A percentile compares a stretch with the other conserved stretches of the same genome.
Conservation (phyloP, 2,329 filamentous ascomycete genomes). For the Calycina marina region DNA sequence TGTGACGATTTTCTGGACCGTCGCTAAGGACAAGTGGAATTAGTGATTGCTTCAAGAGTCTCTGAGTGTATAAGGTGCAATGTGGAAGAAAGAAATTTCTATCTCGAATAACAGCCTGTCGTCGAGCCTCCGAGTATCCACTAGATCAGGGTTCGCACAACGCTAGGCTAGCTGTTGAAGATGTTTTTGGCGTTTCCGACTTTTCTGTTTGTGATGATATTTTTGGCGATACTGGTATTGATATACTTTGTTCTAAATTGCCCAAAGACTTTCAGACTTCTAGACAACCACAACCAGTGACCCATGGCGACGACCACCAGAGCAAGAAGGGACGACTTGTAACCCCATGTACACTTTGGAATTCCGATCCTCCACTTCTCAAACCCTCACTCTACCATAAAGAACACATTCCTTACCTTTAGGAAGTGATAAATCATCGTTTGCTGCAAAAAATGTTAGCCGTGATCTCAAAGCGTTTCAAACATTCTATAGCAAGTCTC, state of each 20-base stretch:
- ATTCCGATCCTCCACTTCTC: too few species aligned
- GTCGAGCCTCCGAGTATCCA: too few species aligned
- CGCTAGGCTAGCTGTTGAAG: neutral
- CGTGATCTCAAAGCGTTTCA: neutral
- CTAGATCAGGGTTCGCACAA: too few species aligned
- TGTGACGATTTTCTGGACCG: conserved; percentile 74
- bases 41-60: neutral
- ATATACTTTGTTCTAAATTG: neutral
- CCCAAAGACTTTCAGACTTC: neutral
- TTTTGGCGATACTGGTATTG: neutral
- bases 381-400: too few species aligned
- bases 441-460: conserved; percentile 27
- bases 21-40: conserved; percentile 29
- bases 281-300: neutral
- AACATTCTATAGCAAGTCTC: conserved; percentile 18
- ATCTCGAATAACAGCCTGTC: too few species aligned
- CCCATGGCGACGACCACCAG: neutral
- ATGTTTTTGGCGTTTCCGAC: neutral
- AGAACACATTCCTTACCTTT: conserved; percentile 33
- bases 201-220: neutral
- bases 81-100: too few species aligned
- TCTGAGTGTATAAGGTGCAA: neutral
- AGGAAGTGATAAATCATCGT: conserved; percentile 48
- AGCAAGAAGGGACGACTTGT: conserved; percentile 1
- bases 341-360: too few species aligned